Conservation (phyloP, 352 stramenopile species). For the Globisporangium solare region DNA sequence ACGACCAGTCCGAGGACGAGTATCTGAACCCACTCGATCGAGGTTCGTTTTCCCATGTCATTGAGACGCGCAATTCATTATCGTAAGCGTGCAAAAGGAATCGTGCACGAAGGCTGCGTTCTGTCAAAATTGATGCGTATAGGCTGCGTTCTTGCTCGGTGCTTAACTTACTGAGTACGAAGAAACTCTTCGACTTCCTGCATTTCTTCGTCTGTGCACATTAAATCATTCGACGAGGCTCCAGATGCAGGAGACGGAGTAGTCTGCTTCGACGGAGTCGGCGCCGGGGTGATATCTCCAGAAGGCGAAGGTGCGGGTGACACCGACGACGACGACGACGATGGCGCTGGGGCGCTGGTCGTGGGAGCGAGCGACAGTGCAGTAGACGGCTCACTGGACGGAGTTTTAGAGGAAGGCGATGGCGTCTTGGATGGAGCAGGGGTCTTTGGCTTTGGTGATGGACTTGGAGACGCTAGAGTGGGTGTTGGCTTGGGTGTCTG, state of each 20-base stretch:
- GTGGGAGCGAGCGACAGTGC: background rate
- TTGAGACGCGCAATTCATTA: conserved; percentile 27
- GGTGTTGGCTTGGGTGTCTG: no score
- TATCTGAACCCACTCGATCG: conserved; percentile 23
- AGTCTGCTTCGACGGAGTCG: no score
- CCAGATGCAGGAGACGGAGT: background rate
- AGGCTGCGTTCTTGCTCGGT: no score
- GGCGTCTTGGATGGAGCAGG: background rate
- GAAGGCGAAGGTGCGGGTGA: background rate
- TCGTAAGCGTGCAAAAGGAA: background rate
- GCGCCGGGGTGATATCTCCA: no score
- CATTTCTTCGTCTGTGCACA: conserved; percentile 18
- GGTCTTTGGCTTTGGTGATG: background rate
- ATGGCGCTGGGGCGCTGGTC: background rate
- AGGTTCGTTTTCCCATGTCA: conserved; percentile 28
- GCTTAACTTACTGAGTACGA: conserved; percentile 2
- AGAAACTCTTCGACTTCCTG: conserved; percentile 14
- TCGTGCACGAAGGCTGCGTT: background rate
- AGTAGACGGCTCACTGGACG: background rate
- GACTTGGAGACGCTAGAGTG: background rate
- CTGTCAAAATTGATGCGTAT: background rate
- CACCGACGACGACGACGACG: background rate
- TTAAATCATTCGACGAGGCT: conserved; percentile 5
- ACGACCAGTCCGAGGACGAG: conserved; percentile 12
- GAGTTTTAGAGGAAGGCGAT: background rate